Base-by-base conservation (phyloP, 2,329 filamentous ascomycete genomes). In the Aspergillus sp. region DNA sequence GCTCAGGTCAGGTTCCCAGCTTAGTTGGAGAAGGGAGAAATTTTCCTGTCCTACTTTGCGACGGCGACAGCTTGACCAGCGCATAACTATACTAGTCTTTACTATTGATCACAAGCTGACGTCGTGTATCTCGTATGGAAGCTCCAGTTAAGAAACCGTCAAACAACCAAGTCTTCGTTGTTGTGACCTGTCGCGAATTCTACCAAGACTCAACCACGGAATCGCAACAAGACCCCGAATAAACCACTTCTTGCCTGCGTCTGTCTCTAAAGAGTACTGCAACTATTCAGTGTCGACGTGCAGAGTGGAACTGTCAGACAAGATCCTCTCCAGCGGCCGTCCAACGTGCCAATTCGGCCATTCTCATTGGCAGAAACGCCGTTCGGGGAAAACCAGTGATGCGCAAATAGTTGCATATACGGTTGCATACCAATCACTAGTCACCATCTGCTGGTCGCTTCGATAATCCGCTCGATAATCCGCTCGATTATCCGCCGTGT, bases 281-380 rank as follows among this genome's bases (percentile, higher is more conserved):
- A 35, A 15, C 15, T 35, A n/a, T 35, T 17, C 33, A 35, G n/a
- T n/a, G 33, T 35, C 13, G 13, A 35, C 33, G 15, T 35, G 15
- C 13, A 35, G 37, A 39, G 54, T 55, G 56, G 54, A 55, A 43
- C 51, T 52, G 39, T 46, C 45, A 53, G 47, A 56, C 46, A 12
- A 39, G 37, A 39, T 39, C 17, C 30, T 37, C 45, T 47, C 51
- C 49, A 43, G 53, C 43, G 38, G 39, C 42, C 53, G 48, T 49
- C 48, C 53, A 59, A 56, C 54, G 56, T 58, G 54, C 41, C 45
- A 46, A 33, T 48, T 45, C 41, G 44, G 22, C 32, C 4, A 20
- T 48, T 37, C 12, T 51, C 45, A 59, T 59, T 59, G 57, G 57
- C 44, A 30, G 25, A 30, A 30, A 30, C 25, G 25, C 25, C 10